Conservation (phyloP, 257 asterid genomes). For the Verbascum thapsus region DNA sequence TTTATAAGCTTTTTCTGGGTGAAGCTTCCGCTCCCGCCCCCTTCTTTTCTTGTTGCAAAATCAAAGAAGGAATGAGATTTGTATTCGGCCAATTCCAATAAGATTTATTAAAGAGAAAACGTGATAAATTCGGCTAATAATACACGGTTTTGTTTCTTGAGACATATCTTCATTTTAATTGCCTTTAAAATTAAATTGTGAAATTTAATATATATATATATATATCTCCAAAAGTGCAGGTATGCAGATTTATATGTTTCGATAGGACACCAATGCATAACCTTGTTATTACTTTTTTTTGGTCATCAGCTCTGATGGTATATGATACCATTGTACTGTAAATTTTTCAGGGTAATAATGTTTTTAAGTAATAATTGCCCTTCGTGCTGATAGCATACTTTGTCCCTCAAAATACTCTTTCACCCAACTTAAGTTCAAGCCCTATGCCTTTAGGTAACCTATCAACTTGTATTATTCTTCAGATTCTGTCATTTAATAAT, state of each 20-base stretch:
- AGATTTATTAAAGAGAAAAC: slow-evolving; percentile 4
- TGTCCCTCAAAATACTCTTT: background rate
- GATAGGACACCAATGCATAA: background rate
- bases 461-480: background rate
- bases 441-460: background rate
- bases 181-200: background rate
- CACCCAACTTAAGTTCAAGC: background rate
- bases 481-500: background rate
- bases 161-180: slow-evolving; percentile 13
- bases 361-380: background rate
- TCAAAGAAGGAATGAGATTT: slow-evolving; percentile 24
- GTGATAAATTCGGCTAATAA: slow-evolving; percentile 9
- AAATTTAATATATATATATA: no score
- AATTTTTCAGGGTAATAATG: background rate
- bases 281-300: background rate
- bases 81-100: slow-evolving; percentile 16
- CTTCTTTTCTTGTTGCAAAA: slow-evolving; percentile 22
- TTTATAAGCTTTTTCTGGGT: slow-evolving; percentile 25
- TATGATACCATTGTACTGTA: background rate
- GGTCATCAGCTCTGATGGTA: background rate
- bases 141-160: slow-evolving; percentile 21
- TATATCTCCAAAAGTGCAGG: background rate
- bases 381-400: background rate
- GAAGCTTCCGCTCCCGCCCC: slow-evolving; percentile 18
- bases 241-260: background rate